Conservation (phyloP, 2,329 filamentous ascomycete species). For the Fusarium begoniae region DNA sequence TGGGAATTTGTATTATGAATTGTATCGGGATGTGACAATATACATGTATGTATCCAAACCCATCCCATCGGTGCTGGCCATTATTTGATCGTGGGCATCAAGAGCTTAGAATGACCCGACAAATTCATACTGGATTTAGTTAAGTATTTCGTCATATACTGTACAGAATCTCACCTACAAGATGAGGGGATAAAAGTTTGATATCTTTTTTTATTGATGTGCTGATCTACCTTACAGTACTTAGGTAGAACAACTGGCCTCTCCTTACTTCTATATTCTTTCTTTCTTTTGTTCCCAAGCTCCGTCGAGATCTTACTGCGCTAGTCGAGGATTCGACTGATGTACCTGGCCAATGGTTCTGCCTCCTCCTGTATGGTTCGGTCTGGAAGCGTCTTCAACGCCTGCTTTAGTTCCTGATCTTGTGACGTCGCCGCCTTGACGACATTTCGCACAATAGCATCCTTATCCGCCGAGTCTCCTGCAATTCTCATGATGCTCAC, state of each 20-base stretch:
- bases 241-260: not conserved
- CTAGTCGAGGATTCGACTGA: constrained; percentile 50
- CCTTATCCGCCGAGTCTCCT: constrained; percentile 47
- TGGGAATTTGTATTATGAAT: constrained; percentile 37
- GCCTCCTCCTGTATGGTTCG: constrained; percentile 62
- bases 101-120: not conserved
- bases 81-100: not conserved
- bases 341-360: constrained; percentile 56
- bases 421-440: constrained; percentile 52
- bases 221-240: not conserved
- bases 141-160: not conserved
- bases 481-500: constrained; percentile 58
- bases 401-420: constrained; percentile 51
- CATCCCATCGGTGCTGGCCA: not conserved
- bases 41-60: constrained; percentile 13
- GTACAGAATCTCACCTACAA: not conserved
- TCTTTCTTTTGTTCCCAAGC: not conserved
- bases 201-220: not conserved
- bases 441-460: constrained; percentile 50
- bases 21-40: constrained; percentile 34
- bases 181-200: too few relatives aligned
- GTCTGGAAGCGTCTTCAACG: constrained; percentile 56
- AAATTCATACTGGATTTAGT: not conserved
- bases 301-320: too few relatives aligned
- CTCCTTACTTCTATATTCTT: not conserved